Percentiles rank a stretch among this genome's conserved stretches.
phyloP scores from a whole-genome alignment of 139 green algal genomes.

The Chlamydomonas incerta region DNA sequence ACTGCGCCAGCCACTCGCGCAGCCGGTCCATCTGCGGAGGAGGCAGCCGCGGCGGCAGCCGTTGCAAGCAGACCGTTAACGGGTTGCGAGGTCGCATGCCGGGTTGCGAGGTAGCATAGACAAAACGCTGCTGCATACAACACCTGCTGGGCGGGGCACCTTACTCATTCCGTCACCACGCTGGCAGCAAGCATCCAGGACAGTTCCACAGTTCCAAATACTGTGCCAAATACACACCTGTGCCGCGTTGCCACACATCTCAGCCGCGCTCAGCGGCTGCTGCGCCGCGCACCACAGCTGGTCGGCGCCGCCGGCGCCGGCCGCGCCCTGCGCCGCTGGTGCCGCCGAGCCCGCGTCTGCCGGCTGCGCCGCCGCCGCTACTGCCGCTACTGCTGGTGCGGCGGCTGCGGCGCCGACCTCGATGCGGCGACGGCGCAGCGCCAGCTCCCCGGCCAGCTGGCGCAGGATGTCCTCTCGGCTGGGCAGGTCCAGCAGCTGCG shows the following conservation, averaged over 20 bases:
- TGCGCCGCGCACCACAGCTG: constrained; percentile 23
- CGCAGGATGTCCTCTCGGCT: constrained; percentile 15
- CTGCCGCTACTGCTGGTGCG: neutral
- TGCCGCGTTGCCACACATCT: constrained; percentile 30
- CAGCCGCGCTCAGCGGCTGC: neutral
- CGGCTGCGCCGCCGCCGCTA: neutral
- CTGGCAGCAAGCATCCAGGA: too few relatives aligned
- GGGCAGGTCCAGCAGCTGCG: constrained; percentile 41
- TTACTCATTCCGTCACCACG: too few relatives aligned
- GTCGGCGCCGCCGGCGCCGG: neutral
- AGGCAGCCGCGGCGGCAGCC: too few relatives aligned
- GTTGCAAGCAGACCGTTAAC: too few relatives aligned
- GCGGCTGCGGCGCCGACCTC: neutral
- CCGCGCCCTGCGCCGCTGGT: neutral
- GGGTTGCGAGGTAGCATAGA: too few relatives aligned
- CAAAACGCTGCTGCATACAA: too few relatives aligned
- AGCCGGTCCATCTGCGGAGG: neutral
- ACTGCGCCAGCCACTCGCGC: constrained; percentile 4
- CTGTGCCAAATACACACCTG: constrained; percentile 4
- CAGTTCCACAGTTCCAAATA: too few relatives aligned
- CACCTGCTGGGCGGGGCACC: too few relatives aligned
- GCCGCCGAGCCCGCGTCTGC: neutral
- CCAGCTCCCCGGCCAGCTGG: constrained; percentile 24
- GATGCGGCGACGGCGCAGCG: neutral
- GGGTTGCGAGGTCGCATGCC: too few relatives aligned